Percentiles rank a stretch among this genome's conserved stretches.
Conservation (phyloP, 2,329 filamentous ascomycete species). For the Capronia epimyces region DNA sequence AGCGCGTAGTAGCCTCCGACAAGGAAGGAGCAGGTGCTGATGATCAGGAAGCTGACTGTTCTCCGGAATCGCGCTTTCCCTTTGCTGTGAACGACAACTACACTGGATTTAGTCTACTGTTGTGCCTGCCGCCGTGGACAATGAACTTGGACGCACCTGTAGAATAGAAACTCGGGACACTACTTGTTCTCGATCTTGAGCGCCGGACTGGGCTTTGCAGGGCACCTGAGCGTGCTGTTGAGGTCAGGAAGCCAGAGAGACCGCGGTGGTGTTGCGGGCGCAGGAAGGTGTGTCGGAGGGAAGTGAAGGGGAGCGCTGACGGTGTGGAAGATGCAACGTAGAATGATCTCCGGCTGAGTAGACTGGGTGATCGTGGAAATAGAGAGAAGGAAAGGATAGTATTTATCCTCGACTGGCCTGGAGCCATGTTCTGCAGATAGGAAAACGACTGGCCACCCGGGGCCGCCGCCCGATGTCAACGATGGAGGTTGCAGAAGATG, state of each 20-base stretch:
- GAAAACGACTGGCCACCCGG: constrained; percentile 5
- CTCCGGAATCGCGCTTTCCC: constrained; percentile 24
- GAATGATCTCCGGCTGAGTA: constrained; percentile 1
- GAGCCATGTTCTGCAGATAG: constrained; percentile 13
- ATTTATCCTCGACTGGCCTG: constrained; percentile 19
- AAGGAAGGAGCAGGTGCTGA: constrained; percentile 26
- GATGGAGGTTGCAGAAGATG: neutral
- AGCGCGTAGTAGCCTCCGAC: constrained; percentile 25
- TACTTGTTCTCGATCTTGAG: neutral
- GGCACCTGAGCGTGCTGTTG: neutral
- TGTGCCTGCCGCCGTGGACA: neutral
- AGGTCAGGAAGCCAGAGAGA: neutral
- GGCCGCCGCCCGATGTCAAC: constrained; percentile 6
- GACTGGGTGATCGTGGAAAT: constrained; percentile 2
- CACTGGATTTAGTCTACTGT: constrained; percentile 2
- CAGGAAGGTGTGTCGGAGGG: constrained; percentile 5
- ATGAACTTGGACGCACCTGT: constrained; percentile 11
- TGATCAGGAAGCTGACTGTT: constrained; percentile 23
- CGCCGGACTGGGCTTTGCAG: neutral
- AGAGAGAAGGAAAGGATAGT: constrained; percentile 7
- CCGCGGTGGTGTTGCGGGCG: neutral
- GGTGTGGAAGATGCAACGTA: neutral
- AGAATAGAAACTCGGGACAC: constrained; percentile 7
- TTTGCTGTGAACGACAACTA: constrained; percentile 29
- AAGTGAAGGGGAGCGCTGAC: neutral